Conservation (phyloP, 495 filamentous ascomycete species). For the Baudoinia panamericana region DNA sequence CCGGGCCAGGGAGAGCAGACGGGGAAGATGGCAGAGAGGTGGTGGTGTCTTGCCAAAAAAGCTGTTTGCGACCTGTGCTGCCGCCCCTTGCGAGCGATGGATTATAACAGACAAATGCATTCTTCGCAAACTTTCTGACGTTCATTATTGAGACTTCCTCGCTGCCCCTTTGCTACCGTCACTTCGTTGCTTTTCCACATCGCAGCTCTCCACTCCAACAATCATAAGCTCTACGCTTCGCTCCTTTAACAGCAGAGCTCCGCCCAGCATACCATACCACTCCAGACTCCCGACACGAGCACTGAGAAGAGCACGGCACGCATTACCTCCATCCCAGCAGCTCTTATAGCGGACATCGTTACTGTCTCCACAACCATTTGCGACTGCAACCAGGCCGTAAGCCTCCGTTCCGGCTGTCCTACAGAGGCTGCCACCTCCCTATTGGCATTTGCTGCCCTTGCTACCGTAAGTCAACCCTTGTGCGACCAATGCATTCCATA, state of each 20-base stretch:
- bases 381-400: slow-evolving; percentile 1
- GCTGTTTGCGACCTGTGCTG: slow-evolving; percentile 2
- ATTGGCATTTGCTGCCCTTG: slow-evolving; percentile 8
- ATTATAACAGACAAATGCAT: slow-evolving; percentile 1
- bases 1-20: slow-evolving; percentile 1
- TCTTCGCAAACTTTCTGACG: slow-evolving; percentile 2
- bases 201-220: neutral
- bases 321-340: too few species aligned
- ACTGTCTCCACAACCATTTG: too few species aligned
- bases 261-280: too few species aligned
- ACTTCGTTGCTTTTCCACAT: too few species aligned
- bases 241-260: too few species aligned
- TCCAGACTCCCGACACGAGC: too few species aligned
- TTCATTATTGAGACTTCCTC: neutral
- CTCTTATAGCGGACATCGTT: too few species aligned
- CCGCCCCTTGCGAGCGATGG: slow-evolving; percentile 6
- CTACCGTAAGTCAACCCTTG: slow-evolving; percentile 16
- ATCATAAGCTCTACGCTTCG: neutral
- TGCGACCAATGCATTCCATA: slow-evolving; percentile 9
- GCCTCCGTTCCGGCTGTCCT: slow-evolving; percentile 3
- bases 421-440: slow-evolving; percentile 4
- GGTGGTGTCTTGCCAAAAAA: neutral
- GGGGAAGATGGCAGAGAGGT: too few species aligned
- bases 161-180: neutral
- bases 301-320: too few species aligned